Base-by-base conservation (phyloP, 1,284 basidiomycete genomes). In the Trichosporon asahii region DNA sequence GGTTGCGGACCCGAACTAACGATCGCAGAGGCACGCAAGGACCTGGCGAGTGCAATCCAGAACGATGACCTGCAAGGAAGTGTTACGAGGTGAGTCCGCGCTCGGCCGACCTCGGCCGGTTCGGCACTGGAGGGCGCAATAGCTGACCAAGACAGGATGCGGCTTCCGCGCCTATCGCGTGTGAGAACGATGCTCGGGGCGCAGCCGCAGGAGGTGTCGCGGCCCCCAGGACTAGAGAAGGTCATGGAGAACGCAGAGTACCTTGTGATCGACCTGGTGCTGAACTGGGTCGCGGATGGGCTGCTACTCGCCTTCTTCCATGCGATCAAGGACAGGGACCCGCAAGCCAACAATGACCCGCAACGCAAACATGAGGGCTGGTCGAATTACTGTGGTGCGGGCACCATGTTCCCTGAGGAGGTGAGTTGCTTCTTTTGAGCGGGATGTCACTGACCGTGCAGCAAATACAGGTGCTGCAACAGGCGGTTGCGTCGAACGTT, bases 291-390 rank as follows among this genome's bases (percentile, higher is more conserved):
- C 66, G 93, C 92, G 27, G 90, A 95, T 68, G 92, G 91, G 46
- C 87, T 98, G 76, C 90, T 96, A 53, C 87, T 99, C 15, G 95
- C 94, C 79, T 99, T 99, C 86, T 91, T 98, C 74, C 95, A 99
- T 78, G 93, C 94, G 33, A 90, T 91, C 69, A 76, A 77, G 75
- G 86, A 87, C 77, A 84, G 83, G 70, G 83, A 85, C 57, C 88
- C 90, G n/a, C 83, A 83, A 0, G 84, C 84, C 67, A 94, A 97
- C 86, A 94, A 94, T 78, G 91, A 96, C 68, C 78, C 79, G 81
- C 89, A 90, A 78, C 81, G 84, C 65, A 81, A 87, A 78, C 91
- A 91, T 83, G 90, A 91, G 1, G 85, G 87, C 44, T 98, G 95
- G 95, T 88, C 93, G 11, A 98, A 97, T 81, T 97, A 92, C 90